Conservation (phyloP, 257 asterid genomes). For the Rauvolfia tetraphylla region DNA sequence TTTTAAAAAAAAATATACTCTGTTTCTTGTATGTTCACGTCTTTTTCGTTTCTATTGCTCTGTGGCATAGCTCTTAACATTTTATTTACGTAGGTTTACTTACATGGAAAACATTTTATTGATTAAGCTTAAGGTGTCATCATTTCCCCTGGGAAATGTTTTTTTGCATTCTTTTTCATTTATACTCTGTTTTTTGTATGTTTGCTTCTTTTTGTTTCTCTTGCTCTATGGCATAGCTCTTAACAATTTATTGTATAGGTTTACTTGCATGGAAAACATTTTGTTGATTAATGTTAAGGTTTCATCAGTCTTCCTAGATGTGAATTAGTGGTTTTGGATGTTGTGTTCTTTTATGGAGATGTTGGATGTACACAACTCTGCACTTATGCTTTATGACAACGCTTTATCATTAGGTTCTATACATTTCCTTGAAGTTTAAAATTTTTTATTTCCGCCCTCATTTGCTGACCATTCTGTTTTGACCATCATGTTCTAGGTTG, state of each 20-base stretch:
- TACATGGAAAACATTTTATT: not conserved
- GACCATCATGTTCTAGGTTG: constrained; percentile 52
- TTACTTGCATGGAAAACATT: not conserved
- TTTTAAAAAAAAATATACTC: too few species aligned
- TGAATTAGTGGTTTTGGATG: not conserved
- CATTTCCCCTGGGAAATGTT: too few species aligned
- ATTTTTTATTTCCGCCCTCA: not conserved
- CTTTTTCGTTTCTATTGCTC: not conserved
- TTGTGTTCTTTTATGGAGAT: not conserved
- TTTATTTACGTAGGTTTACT: not conserved
- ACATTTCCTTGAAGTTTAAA: not conserved
- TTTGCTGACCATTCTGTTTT: constrained; percentile 17
- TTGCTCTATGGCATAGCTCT: not conserved
- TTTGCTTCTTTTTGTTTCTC: not conserved
- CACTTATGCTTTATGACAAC: not conserved
- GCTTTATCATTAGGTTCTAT: not conserved
- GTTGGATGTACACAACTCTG: not conserved
- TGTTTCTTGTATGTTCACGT: not conserved
- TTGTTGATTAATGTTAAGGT: not conserved
- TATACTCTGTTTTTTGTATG: not conserved
- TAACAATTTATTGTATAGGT: not conserved
- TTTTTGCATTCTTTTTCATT: not conserved
- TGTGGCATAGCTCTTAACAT: not conserved
- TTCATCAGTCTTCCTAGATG: not conserved
- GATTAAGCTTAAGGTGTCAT: not conserved